Conservation (phyloP, 768 basidiomycete genomes). For the Cystobasidium onofrii region DNA sequence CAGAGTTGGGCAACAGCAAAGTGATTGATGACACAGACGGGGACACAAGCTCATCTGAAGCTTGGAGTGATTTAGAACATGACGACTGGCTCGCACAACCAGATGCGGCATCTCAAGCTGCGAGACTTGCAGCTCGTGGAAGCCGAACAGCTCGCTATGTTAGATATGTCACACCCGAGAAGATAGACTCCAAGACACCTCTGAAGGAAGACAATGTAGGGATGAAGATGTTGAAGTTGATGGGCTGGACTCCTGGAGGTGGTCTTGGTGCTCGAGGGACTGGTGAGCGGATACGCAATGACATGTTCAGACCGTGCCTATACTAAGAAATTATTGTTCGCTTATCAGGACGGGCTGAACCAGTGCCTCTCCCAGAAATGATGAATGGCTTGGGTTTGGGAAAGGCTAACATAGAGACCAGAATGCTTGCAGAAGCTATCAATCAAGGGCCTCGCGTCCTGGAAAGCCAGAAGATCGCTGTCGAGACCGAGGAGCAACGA, state of each 20-base stretch:
- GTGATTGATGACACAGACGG: not conserved
- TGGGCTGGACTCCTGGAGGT: slow-evolving; percentile 27
- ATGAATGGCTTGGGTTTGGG: slow-evolving; percentile 27
- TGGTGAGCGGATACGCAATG: not conserved
- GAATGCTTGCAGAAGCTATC: slow-evolving; percentile 28
- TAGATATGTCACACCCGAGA: slow-evolving; percentile 25
- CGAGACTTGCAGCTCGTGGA: slow-evolving; percentile 1
- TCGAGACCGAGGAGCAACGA: slow-evolving; percentile 24
- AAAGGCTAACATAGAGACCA: slow-evolving; percentile 20
- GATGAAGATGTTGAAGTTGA: slow-evolving; percentile 24
- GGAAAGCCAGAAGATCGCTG: slow-evolving; percentile 27
- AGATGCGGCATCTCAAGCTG: not conserved
- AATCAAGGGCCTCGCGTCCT: not conserved
- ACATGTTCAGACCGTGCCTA: too few relatives aligned
- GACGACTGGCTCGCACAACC: slow-evolving; percentile 1
- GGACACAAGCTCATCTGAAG: not conserved
- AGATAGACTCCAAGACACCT: slow-evolving; percentile 13
- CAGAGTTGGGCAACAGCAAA: not conserved
- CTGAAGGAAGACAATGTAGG: slow-evolving; percentile 28
- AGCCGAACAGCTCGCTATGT: not conserved
- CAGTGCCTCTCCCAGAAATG: slow-evolving; percentile 23
- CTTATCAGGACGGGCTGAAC: slow-evolving; percentile 27
- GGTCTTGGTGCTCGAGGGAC: slow-evolving; percentile 23
- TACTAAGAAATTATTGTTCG: not conserved
- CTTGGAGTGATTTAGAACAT: slow-evolving; percentile 5